Conservation (phyloP, 768 basidiomycete species). For the Gymnopilus junonius region DNA sequence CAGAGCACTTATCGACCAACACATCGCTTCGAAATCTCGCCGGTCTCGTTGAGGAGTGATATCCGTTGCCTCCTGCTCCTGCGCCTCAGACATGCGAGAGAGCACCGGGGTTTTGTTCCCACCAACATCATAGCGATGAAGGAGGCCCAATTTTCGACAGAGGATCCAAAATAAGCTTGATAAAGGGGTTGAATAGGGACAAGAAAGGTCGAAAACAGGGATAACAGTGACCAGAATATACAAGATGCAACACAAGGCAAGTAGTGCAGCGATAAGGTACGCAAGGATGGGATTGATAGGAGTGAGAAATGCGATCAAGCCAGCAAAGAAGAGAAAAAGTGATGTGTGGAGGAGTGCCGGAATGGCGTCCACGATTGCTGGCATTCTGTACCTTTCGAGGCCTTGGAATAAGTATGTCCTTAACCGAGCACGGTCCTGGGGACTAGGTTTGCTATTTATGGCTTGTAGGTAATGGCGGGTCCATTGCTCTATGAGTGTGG, state of each 20-base stretch:
- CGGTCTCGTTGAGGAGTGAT: slow-evolving; percentile 38
- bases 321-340: slow-evolving; percentile 54
- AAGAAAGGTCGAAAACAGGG: slow-evolving; percentile 36
- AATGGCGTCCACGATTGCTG: slow-evolving; percentile 41
- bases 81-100: slow-evolving; percentile 32
- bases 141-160: slow-evolving; percentile 27
- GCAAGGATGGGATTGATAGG: slow-evolving; percentile 38
- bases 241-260: slow-evolving; percentile 30
- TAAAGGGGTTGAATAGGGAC: slow-evolving; percentile 42
- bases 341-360: slow-evolving; percentile 53
- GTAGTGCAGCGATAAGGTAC: slow-evolving; percentile 33
- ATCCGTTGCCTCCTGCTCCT: slow-evolving; percentile 38
- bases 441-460: slow-evolving; percentile 33
- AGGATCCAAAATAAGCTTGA: slow-evolving; percentile 35
- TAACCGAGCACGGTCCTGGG: slow-evolving; percentile 44
- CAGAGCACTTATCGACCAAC: slow-evolving; percentile 41
- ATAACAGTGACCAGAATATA: slow-evolving; percentile 37
- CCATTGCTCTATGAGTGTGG: slow-evolving; percentile 57
- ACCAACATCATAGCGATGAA: slow-evolving; percentile 27
- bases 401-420: slow-evolving; percentile 45
- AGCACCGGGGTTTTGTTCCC: slow-evolving; percentile 19
- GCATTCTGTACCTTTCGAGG: slow-evolving; percentile 41
- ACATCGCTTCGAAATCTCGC: slow-evolving; percentile 43
- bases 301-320: slow-evolving; percentile 47
- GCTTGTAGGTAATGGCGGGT: slow-evolving; percentile 43